phyloP scores from a whole-genome alignment of 352 stramenopile genomes.

The Phytophthora cryptogea region DNA sequence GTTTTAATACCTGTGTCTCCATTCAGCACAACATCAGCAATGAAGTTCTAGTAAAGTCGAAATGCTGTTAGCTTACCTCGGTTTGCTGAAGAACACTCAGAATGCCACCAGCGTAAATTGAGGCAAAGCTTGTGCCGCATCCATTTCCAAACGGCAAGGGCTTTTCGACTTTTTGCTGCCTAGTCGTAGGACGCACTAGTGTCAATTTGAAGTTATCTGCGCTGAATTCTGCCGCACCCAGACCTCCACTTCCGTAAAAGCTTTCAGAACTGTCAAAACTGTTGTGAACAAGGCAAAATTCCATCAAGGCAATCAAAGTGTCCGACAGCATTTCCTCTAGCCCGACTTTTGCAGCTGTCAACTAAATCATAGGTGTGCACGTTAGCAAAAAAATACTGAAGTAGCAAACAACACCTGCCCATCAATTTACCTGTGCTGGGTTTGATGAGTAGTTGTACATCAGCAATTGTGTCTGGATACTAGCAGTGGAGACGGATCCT shows the following conservation, averaged over 20 bases:
- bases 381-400: conserved; percentile 3
- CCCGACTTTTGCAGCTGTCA: conserved; percentile 35
- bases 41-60: background rate
- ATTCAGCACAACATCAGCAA: background rate
- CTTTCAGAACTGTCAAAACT: conserved; percentile 6
- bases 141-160: conserved; percentile 38
- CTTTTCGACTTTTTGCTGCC: conserved; percentile 2
- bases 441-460: conserved; percentile 61
- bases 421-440: conserved; percentile 34
- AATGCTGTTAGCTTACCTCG: conserved; percentile 37
- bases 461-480: conserved; percentile 36
- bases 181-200: conserved; percentile 14
- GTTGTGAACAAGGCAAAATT: conserved; percentile 17
- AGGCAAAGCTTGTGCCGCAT: conserved; percentile 39
- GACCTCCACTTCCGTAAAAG: background rate
- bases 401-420: background rate
- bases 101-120: conserved; percentile 54
- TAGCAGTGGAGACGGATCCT: conserved; percentile 2
- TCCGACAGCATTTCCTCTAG: conserved; percentile 41
- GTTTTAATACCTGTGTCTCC: conserved; percentile 42
- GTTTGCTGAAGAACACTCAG: conserved; percentile 49
- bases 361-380: conserved; percentile 21
- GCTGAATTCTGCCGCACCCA: background rate
- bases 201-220: conserved; percentile 13
- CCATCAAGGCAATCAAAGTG: conserved; percentile 35